These are phyloP conservation scores for Epichloe sibirici DNA, from an alignment of 2,329 filamentous ascomycete species.

Conservation along the genomic window DNA sequence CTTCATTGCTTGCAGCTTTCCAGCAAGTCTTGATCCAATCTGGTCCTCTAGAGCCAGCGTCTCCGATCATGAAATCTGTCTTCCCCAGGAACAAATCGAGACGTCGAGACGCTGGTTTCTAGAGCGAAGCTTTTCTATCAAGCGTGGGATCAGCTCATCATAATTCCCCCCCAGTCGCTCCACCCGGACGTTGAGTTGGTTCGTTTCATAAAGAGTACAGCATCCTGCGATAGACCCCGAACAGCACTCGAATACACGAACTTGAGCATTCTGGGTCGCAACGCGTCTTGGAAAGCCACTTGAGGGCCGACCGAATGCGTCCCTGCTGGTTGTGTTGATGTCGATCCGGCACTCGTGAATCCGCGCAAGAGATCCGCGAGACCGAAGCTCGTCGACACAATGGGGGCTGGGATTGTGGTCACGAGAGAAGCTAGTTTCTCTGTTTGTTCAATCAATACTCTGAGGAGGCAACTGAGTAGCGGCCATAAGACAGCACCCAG, in stretches of 20 bases:
- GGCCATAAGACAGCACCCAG: slow-evolving; percentile 11
- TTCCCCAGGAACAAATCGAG: slow-evolving; percentile 7
- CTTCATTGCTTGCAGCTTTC: slow-evolving; percentile 2
- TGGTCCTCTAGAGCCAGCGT: slow-evolving; percentile 10
- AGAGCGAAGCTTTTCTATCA: slow-evolving; percentile 11
- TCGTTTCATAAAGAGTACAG: slow-evolving; percentile 17
- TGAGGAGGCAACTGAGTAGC: slow-evolving; percentile 13
- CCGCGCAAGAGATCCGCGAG: neutral
- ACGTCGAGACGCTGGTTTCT: slow-evolving; percentile 11
- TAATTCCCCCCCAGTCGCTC: slow-evolving; percentile 20
- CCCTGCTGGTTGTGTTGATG: neutral
- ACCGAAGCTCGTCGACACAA: slow-evolving; percentile 6
- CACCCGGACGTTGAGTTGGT: slow-evolving; percentile 10
- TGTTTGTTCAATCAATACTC: slow-evolving; percentile 7
- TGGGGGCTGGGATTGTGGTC: slow-evolving; percentile 6
- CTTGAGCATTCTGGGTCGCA: slow-evolving; percentile 10
- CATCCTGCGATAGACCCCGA: slow-evolving; percentile 16
- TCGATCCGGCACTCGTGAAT: neutral
- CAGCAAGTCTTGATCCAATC: slow-evolving; percentile 19
- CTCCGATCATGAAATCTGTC: neutral
- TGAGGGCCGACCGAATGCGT: neutral
- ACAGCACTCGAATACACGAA: slow-evolving; percentile 14
- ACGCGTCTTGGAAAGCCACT: slow-evolving; percentile 11
- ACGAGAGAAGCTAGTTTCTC: slow-evolving; percentile 13
- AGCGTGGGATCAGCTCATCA: slow-evolving; percentile 15